Percentiles rank a stretch among this genome's conserved stretches.
Evolutionary conservation across 495 filamentous ascomycete species (phyloP).

Genomic region (Podospora anserina): DNA sequence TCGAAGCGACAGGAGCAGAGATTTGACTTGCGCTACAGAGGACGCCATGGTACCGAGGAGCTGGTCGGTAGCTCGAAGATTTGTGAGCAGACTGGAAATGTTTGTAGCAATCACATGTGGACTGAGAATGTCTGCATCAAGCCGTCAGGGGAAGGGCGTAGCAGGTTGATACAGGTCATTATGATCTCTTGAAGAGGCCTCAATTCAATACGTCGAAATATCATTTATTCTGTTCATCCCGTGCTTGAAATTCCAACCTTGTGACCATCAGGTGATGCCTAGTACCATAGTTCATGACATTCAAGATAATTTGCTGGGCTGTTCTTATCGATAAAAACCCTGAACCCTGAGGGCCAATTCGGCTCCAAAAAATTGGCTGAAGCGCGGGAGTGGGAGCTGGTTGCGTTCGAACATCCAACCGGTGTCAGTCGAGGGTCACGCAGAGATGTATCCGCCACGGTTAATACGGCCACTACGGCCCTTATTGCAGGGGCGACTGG

Average conservation of each 20-base stretch:
- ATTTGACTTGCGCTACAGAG: background rate
- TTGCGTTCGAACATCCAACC: conserved; percentile 22
- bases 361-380: conserved; percentile 30
- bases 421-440: conserved; percentile 20
- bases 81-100: background rate
- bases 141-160: background rate
- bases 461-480: conserved; percentile 37
- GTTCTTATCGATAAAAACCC: conserved; percentile 39
- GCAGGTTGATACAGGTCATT: background rate
- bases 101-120: background rate
- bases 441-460: conserved; percentile 34
- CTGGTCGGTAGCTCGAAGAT: background rate
- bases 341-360: conserved; percentile 4
- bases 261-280: background rate
- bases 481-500: conserved; percentile 32
- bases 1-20: background rate
- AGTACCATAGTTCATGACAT: background rate
- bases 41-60: background rate
- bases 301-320: background rate
- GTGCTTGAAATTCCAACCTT: background rate
- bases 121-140: background rate
- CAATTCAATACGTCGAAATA: background rate
- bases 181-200: background rate
- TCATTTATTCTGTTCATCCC: background rate
- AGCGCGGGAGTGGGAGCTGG: conserved; percentile 8